phyloP scores from a whole-genome alignment of 2,329 filamentous ascomycete genomes.

The Pseudopyricularia cyperi region DNA sequence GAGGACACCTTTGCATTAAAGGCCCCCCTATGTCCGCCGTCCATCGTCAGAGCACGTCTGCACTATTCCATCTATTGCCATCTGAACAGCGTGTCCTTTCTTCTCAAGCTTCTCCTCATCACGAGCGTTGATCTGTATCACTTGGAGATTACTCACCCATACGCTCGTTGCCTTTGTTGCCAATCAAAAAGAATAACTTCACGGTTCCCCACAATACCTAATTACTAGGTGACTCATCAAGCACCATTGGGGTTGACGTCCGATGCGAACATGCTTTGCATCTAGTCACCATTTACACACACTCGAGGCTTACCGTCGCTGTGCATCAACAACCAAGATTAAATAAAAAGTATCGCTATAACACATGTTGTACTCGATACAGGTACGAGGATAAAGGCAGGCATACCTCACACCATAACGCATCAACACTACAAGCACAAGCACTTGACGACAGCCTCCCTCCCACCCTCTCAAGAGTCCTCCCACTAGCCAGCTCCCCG shows the following conservation, averaged over 20 bases:
- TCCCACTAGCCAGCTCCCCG: constrained; percentile 4
- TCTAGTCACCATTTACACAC: not conserved
- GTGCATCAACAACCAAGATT: not conserved
- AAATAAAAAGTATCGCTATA: not conserved
- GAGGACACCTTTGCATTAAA: not conserved
- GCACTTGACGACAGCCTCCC: constrained; percentile 14
- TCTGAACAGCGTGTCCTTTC: not conserved
- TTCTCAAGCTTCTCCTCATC: not conserved
- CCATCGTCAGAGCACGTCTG: not conserved
- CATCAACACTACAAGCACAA: constrained; percentile 7
- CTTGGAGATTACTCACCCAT: not conserved
- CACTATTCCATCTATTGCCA: not conserved
- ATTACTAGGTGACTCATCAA: not conserved
- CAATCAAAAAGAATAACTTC: too few species aligned
- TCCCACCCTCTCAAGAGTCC: constrained; percentile 3
- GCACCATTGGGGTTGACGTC: not conserved
- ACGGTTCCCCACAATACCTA: too few species aligned
- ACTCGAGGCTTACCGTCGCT: constrained; percentile 1
- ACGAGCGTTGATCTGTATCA: not conserved
- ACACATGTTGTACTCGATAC: constrained; percentile 1
- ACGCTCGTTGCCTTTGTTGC: not conserved
- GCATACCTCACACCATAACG: not conserved
- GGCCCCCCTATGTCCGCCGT: not conserved
- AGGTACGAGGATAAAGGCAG: constrained; percentile 2
- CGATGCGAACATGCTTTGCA: not conserved